A percentile compares a stretch with the other conserved stretches of the same genome.
These are phyloP conservation scores for Thielaviopsis punctulata DNA, from an alignment of 2,329 filamentous ascomycete species.

Conservation along the genomic window DNA sequence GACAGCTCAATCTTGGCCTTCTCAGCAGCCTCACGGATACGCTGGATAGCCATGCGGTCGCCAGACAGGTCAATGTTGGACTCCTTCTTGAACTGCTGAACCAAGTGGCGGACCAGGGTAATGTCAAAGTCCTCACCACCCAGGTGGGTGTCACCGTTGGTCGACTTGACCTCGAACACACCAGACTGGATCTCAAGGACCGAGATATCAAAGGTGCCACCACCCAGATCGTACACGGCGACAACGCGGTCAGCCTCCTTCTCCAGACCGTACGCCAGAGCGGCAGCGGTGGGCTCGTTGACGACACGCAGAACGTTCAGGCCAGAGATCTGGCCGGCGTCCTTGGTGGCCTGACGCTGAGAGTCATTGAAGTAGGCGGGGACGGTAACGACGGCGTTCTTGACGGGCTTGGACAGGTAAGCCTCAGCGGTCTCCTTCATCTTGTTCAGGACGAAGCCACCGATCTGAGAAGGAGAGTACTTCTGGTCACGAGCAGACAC, in stretches of 20 bases:
- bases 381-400: slow-evolving; percentile 81
- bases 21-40: slow-evolving; percentile 97
- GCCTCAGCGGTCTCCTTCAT: slow-evolving; percentile 71
- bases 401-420: slow-evolving; percentile 68
- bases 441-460: slow-evolving; percentile 76
- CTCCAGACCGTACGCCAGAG: slow-evolving; percentile 85
- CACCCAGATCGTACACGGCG: slow-evolving; percentile 85
- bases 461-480: slow-evolving; percentile 85
- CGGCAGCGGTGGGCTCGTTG: slow-evolving; percentile 90
- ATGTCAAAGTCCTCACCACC: slow-evolving; percentile 99
- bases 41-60: slow-evolving; percentile 88
- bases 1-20: slow-evolving; percentile 97
- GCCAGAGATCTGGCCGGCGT: slow-evolving; percentile 79
- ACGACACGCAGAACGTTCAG: slow-evolving; percentile 91
- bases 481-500: slow-evolving; percentile 67
- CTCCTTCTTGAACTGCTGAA: slow-evolving; percentile 84
- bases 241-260: slow-evolving; percentile 71
- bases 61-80: slow-evolving; percentile 82
- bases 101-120: slow-evolving; percentile 91
- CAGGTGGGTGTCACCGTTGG: slow-evolving; percentile 90
- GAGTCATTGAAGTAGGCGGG: slow-evolving; percentile 98
- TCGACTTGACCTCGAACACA: slow-evolving; percentile 87
- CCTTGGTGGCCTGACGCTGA: slow-evolving; percentile 93
- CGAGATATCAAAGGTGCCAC: slow-evolving; percentile 88
- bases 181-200: slow-evolving; percentile 82